Evolutionary conservation across 2,329 filamentous ascomycete genomes (phyloP).

Genomic region (Pseudofabraea citricarpa): DNA sequence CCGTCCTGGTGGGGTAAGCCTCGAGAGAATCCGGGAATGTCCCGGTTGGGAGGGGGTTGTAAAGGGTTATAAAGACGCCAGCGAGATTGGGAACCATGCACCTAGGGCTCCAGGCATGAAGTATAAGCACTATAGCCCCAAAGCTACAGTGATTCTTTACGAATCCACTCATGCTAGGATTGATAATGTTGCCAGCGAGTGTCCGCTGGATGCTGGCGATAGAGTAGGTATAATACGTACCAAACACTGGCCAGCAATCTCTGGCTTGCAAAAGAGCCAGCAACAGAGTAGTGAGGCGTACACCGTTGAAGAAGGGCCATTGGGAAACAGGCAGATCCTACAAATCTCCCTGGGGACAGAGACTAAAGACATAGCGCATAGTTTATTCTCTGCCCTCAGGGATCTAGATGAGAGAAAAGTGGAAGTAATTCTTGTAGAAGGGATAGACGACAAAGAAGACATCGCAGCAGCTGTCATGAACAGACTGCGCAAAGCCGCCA

Average conservation of each 20-base stretch:
- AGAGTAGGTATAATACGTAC: constrained; percentile 33
- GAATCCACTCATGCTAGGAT: constrained; percentile 37
- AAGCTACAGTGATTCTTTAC: constrained; percentile 79
- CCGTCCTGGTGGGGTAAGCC: constrained; percentile 78
- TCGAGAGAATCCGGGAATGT: constrained; percentile 71
- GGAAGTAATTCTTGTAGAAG: constrained; percentile 86
- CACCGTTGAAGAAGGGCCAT: not conserved
- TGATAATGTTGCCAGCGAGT: not conserved
- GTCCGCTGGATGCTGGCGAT: not conserved
- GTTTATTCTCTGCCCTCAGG: constrained; percentile 80
- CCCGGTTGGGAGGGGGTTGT: constrained; percentile 76
- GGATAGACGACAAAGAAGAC: constrained; percentile 73
- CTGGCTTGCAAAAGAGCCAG: not conserved
- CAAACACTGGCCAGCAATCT: constrained; percentile 24
- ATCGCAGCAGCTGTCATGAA: constrained; percentile 88
- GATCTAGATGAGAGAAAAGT: constrained; percentile 77
- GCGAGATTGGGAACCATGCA: constrained; percentile 57
- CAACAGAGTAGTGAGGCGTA: not conserved
- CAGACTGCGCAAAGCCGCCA: constrained; percentile 72
- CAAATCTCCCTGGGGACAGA: constrained; percentile 71
- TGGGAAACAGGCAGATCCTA: constrained; percentile 30
- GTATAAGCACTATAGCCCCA: constrained; percentile 95
- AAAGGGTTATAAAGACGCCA: constrained; percentile 74
- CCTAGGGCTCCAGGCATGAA: constrained; percentile 97
- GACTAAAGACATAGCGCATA: constrained; percentile 72